Evolutionary conservation across 1,284 basidiomycete genomes (phyloP), one percentile per base, ranked within the genome.

Genomic region (Psilocybe mexicana): DNA sequence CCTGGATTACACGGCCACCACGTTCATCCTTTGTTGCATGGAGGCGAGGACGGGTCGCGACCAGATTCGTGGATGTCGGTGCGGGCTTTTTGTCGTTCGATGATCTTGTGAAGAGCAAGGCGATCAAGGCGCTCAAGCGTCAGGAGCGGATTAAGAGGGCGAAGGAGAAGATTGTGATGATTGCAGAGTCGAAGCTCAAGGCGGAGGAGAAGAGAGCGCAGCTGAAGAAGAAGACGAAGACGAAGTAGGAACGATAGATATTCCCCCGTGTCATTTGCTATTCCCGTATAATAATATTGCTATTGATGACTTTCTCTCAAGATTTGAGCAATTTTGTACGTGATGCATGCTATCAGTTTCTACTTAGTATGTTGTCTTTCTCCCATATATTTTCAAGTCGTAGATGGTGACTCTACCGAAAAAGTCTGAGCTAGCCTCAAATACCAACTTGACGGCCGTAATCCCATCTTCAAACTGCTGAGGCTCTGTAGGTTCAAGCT

Each of bases 381-480:
- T 84, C 38, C 38, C 38, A 6, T 40, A 12, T 40, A 90, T 54
- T 61, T 76, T 77, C 36, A 91, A 65, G 67, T 90, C 85, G 65
- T 90, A 91, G 53, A 91, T 69, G 7, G 84, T 90, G 50, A 92
- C 80, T 67, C 88, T 79, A 49, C 88, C 88, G 67, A 91, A 92
- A 65, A 91, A 87, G 71, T 91, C 88, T 12, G 89, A 90, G 67
- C 88, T 90, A 68, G 84, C 80, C 63, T 90, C 85, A 63, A 92
- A 92, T 1, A 87, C 73, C n/a, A 93, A 69, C 69, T 81, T 87
- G 62, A 93, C 57, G 25, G 75, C 72, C 48, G 66, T 69, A 8
- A 85, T 69, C 25, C 78, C 79, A 10, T 61, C 56, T 14, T 57
- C 59, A 33, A 63, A 40, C 25, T 64, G 42, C 7, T 53, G 52